A percentile compares a stretch with the other conserved stretches of the same genome.
These are phyloP conservation scores for Fusarium sp. DNA, from an alignment of 2,329 filamentous ascomycete genomes.

Conservation along the genomic window DNA sequence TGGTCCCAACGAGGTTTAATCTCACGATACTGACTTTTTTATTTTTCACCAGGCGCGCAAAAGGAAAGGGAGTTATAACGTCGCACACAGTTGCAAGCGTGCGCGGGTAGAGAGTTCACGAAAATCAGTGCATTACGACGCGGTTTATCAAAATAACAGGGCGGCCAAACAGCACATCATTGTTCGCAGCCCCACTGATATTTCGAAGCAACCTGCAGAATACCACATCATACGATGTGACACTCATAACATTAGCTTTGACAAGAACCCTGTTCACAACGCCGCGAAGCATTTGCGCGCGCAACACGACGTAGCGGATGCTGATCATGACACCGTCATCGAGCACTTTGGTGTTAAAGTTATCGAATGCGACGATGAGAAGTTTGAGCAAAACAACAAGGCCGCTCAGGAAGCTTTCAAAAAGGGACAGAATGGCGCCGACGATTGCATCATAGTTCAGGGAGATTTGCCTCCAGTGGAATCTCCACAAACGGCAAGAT, in stretches of 20 bases:
- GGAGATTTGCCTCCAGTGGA: too few relatives aligned
- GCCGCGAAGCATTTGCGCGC: constrained; percentile 16
- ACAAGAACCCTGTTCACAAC: constrained; percentile 17
- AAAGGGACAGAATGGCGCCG: not conserved
- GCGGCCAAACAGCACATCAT: constrained; percentile 34
- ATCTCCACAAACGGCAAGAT: not conserved
- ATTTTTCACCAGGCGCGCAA: constrained; percentile 5
- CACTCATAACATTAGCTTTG: constrained; percentile 24
- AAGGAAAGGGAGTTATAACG: constrained; percentile 6
- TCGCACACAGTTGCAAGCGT: not conserved
- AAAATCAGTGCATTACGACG: constrained; percentile 30
- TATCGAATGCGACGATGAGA: constrained; percentile 18
- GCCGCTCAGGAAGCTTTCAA: constrained; percentile 2
- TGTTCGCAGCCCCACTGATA: constrained; percentile 11
- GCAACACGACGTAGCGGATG: constrained; percentile 4
- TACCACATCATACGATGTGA: constrained; percentile 38
- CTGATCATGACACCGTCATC: constrained; percentile 13
- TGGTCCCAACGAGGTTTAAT: not conserved
- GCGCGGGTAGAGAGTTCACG: constrained; percentile 4
- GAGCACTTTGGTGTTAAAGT: constrained; percentile 24
- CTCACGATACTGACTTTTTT: constrained; percentile 1
- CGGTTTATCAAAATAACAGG: constrained; percentile 32
- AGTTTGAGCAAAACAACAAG: constrained; percentile 28
- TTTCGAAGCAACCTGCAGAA: not conserved
- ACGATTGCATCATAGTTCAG: constrained; percentile 19